Conservation (phyloP, 129 eudicot genomes). For the Mikania micrantha region DNA sequence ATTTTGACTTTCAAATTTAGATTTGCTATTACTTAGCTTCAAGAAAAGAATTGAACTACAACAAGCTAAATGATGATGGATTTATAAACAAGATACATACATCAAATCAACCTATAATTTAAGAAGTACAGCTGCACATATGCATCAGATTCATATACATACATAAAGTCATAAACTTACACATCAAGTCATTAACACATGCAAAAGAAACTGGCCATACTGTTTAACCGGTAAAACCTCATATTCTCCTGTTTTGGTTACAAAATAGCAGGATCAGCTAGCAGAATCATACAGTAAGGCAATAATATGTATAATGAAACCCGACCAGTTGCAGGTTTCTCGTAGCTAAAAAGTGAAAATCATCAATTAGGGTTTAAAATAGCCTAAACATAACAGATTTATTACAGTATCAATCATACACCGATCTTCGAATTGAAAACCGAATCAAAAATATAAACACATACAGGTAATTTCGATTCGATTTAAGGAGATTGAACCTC, state of each 20-base stretch:
- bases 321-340: not conserved
- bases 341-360: not conserved
- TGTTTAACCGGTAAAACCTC: slow-evolving; percentile 3
- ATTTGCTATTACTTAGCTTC: not conserved
- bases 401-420: not conserved
- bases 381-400: not conserved
- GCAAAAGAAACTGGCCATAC: not conserved
- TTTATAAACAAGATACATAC: not conserved
- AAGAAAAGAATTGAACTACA: not conserved
- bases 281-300: too few species aligned
- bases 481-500: slow-evolving; percentile 45
- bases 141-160: not conserved
- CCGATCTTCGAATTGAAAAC: slow-evolving; percentile 9
- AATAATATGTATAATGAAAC: too few species aligned
- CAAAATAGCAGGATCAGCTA: not conserved
- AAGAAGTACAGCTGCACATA: not conserved
- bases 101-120: not conserved
- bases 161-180: not conserved
- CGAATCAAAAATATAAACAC: not conserved
- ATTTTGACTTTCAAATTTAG: slow-evolving; percentile 2
- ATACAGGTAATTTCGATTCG: not conserved
- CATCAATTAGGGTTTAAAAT: slow-evolving; percentile 21
- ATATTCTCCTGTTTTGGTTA: not conserved
- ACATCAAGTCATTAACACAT: not conserved
- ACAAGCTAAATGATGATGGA: not conserved